These are phyloP conservation scores for Marasmius oreades DNA, from an alignment of 1,284 basidiomycete genomes.

Conservation along the genomic window DNA sequence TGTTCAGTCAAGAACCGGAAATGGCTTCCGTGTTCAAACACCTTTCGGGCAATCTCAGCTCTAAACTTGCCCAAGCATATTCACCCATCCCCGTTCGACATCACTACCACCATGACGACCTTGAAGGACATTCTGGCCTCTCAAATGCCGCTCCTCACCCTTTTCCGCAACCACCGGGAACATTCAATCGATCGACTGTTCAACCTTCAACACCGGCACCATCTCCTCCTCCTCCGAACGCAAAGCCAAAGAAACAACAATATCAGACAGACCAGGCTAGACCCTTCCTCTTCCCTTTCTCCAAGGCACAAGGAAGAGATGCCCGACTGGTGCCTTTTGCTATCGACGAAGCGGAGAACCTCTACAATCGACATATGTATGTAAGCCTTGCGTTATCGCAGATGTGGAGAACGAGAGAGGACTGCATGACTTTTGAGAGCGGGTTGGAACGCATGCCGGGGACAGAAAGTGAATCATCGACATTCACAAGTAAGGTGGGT, in stretches of 20 bases:
- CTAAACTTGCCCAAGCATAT: slow-evolving; percentile 84
- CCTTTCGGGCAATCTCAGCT: slow-evolving; percentile 40
- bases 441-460: slow-evolving; percentile 81
- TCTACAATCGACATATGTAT: slow-evolving; percentile 91
- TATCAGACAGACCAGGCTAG: slow-evolving; percentile 96
- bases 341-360: slow-evolving; percentile 91
- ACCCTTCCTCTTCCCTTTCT: slow-evolving; percentile 96
- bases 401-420: slow-evolving; percentile 93
- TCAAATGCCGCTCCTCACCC: slow-evolving; percentile 38
- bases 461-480: slow-evolving; percentile 51
- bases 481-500: slow-evolving; percentile 41
- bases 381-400: slow-evolving; percentile 88
- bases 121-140: slow-evolving; percentile 42
- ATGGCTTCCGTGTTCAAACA: slow-evolving; percentile 29
- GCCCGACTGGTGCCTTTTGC: slow-evolving; percentile 83
- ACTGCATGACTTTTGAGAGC: slow-evolving; percentile 91
- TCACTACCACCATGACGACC: slow-evolving; percentile 83
- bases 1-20: slow-evolving; percentile 23
- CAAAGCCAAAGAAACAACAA: slow-evolving; percentile 92
- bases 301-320: slow-evolving; percentile 48
- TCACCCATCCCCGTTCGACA: slow-evolving; percentile 91
- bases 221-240: slow-evolving; percentile 76
- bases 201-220: slow-evolving; percentile 86
- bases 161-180: slow-evolving; percentile 43
- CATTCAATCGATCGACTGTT: slow-evolving; percentile 39